Base-by-base conservation (phyloP, 306 rosid species). In the Styphnolobium japonicum region DNA sequence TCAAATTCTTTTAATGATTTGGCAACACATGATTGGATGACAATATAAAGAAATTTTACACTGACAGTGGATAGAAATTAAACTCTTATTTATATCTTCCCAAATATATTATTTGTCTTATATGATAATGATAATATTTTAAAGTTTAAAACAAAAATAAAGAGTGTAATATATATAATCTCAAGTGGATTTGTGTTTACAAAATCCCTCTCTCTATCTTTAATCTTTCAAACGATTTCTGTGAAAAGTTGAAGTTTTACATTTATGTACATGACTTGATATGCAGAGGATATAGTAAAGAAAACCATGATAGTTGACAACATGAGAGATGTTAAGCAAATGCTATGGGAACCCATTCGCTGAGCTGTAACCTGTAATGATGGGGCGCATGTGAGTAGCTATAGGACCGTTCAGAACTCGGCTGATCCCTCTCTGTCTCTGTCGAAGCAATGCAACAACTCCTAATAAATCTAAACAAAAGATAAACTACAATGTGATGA, bases 311-410 rank as follows among this genome's bases (percentile, higher is more conserved):
- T 79, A 85, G 82, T 85, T 83, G 87, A 81, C 88, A 76, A 73
- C n/a, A 21, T 18, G 10, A 65, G 69, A 81, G 51, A 72, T 48
- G 74, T 51, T 34, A 61, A 49, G 81, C 67, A 85, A 82, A 62
- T 80, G 73, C 70, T 4, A 52, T 75, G 82, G 86, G 71, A 69
- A 57, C 58, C 87, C 87, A 87, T 80, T 85, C 81, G 83, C 56
- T 80, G 88, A 86, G 89, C 84, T 83, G 90, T 73, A 58, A 67
- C 58, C 87, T 84, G 90, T 61, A 49, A 75, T 71, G 78, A 81
- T 89, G 91, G 90, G 86, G 33, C 61, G 88, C 96, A 89, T 82
- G 94, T 89, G 97, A 19, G 60, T 2, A 46, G 16, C n/a, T 15
- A 64, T 11, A 76, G 43, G 62, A 68, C 40, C 42, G 7, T 51